Evolutionary conservation across 495 filamentous ascomycete species (phyloP), one percentile per base, ranked within the genome.

Genomic region (Aspergillus indologenus): DNA sequence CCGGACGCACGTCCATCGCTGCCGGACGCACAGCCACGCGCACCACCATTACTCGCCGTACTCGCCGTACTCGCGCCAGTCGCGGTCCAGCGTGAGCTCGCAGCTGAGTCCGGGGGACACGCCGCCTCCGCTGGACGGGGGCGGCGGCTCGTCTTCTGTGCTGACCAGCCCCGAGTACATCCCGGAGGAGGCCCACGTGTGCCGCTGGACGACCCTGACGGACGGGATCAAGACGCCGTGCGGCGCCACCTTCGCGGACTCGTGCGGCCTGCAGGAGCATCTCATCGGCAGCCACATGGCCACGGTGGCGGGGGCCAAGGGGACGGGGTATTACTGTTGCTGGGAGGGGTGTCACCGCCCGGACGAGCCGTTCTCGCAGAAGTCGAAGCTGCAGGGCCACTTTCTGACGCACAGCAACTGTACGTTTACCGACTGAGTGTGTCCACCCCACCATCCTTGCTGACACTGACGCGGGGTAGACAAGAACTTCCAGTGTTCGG

Each of bases 381-480:
- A 79, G 57, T 79, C 77, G 1, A 79, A 79, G 49, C 69, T 79
- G n/a, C 77, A 79, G 47, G 77, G 77, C 5, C 77, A 79, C 53
- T 79, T 77, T 48, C 57, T 79, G 22, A 79, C 75, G 2, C 77
- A 79, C 58, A 79, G 77, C 55, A 79, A 79, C 50, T 75, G 76
- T 79, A 67, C 51, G 74, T 50, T 29, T 18, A 3, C 46, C n/a
- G 9, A 5, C n/a, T n/a, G n/a, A n/a, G n/a, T n/a, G n/a, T n/a
- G n/a, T n/a, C n/a, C n/a, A n/a, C n/a, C n/a, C n/a, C n/a, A n/a
- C n/a, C n/a, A n/a, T n/a, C n/a, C n/a, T n/a, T n/a, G n/a, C n/a
- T n/a, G n/a, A n/a, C n/a, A n/a, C n/a, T n/a, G n/a, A n/a, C n/a
- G n/a, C n/a, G n/a, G n/a, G n/a, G n/a, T n/a, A 79, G 76, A 78